Conservation (phyloP, 2,329 filamentous ascomycete species). For the Grosmannia clavigera region DNA sequence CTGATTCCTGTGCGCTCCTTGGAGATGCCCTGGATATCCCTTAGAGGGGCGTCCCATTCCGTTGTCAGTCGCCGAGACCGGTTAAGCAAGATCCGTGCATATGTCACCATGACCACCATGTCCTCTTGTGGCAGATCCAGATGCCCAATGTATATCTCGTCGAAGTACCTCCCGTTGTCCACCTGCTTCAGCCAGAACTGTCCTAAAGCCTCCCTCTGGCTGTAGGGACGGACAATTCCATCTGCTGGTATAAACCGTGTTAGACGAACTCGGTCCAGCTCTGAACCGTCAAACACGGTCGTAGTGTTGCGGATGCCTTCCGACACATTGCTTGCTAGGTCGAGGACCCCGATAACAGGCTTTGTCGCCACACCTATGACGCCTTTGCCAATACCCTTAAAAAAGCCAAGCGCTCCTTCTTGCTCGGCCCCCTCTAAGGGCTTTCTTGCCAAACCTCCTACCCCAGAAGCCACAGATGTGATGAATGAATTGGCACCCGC, state of each 20-base stretch:
- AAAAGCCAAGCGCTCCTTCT: conserved; percentile 85
- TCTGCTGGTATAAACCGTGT: conserved; percentile 86
- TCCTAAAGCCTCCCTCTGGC: conserved; percentile 84
- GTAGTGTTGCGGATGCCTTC: conserved; percentile 98
- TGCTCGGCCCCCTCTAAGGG: conserved; percentile 92
- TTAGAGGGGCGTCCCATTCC: conserved; percentile 93
- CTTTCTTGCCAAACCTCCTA: conserved; percentile 85
- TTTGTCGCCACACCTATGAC: conserved; percentile 91
- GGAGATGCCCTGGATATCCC: conserved; percentile 90
- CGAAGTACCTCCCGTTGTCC: conserved; percentile 95
- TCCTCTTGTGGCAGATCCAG: conserved; percentile 82
- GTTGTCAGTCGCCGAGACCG: conserved; percentile 72
- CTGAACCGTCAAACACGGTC: conserved; percentile 90
- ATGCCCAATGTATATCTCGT: conserved; percentile 94
- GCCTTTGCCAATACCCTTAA: conserved; percentile 96
- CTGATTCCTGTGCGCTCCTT: conserved; percentile 94
- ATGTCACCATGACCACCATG: conserved; percentile 82
- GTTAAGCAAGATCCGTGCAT: conserved; percentile 78
- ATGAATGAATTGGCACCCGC: conserved; percentile 92
- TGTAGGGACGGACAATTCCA: conserved; percentile 89
- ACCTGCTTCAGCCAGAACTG: conserved; percentile 99
- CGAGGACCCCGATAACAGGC: conserved; percentile 89
- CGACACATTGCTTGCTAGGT: conserved; percentile 91
- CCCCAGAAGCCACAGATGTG: conserved; percentile 81
- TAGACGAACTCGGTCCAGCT: conserved; percentile 87